A percentile compares a stretch with the other conserved stretches of the same genome.
These are phyloP conservation scores for Evernia prunastri DNA, from an alignment of 495 filamentous ascomycete species.

Conservation along the genomic window DNA sequence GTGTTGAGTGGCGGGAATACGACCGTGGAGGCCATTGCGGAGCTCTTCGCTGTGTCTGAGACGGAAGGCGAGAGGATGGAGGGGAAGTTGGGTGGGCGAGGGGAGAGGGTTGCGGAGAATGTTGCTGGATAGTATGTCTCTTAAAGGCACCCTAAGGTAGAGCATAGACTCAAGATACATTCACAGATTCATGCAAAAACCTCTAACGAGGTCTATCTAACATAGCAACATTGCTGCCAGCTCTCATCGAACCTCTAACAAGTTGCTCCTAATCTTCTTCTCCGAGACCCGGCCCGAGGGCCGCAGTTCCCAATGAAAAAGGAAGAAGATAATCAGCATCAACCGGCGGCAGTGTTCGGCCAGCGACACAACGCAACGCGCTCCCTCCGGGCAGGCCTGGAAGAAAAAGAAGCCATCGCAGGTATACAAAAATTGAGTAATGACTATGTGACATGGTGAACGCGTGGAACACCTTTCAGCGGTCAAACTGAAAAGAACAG, in stretches of 20 bases:
- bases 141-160: background rate
- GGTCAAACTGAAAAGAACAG: conserved; percentile 1
- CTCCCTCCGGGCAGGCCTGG: background rate
- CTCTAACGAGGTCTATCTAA: background rate
- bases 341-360: conserved; percentile 7
- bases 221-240: too few relatives aligned
- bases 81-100: conserved; percentile 34
- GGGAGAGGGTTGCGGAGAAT: conserved; percentile 39
- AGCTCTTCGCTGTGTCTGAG: conserved; percentile 47
- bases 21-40: conserved; percentile 66
- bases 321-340: background rate
- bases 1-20: conserved; percentile 91
- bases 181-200: background rate
- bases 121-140: conserved; percentile 40
- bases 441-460: background rate
- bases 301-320: background rate
- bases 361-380: background rate
- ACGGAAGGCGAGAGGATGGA: conserved; percentile 29
- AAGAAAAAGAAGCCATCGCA: background rate
- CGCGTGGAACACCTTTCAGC: background rate
- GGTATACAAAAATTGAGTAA: background rate
- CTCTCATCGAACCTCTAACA: background rate
- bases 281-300: background rate
- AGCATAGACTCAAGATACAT: background rate
- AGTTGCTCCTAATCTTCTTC: background rate